Base-by-base conservation (phyloP, 495 filamentous ascomycete species). In the Aspergillus asperescens region DNA sequence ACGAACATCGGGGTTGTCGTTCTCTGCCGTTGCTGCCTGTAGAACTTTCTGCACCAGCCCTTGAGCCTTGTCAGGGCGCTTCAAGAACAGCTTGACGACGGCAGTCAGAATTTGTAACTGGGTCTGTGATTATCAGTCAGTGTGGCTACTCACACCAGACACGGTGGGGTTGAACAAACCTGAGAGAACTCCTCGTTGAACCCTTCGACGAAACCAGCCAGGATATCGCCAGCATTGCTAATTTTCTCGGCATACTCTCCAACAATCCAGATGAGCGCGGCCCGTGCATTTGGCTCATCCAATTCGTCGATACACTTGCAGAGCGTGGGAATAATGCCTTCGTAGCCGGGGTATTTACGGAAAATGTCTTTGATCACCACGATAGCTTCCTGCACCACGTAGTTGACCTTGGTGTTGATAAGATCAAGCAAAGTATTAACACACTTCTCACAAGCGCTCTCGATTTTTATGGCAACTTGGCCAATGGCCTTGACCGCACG, bases 171-270 rank as follows among this genome's bases (percentile, higher is more conserved):
- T 29, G 23, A 42, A 71, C 75, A 28, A 64, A 86, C 84, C 72
- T 90, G 88, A 15, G 88, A 88, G 63, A 91, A 94, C 67, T 96
- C 90, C 59, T 95, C 90, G 62, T 87, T 88, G 69, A 96, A 96
- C 2, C 84, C 85, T 44, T 96, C 90, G 16, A 95, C 89, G 60
- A 96, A 96, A 9, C 86, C 82, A 49, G 80, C 75, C 16, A 96
- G 64, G 43, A 96, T 92, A 57, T 96, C 90, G 52, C 90, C 89
- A 2, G 94, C 93, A 63, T 98, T 97, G 69, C 81, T 94, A 62
- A 98, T 98, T 76, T 97, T 97, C 74, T 97, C 92, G 5, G 94
- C 93, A 66, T 97, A 97, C 66, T 98, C 90, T 39, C 93, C 93
- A 7, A 98, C 92, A 63, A 98, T 96, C 93, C 93, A 98, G 61